Base-by-base conservation (phyloP, 805 yeast genomes). In the Millerozyma miso region DNA sequence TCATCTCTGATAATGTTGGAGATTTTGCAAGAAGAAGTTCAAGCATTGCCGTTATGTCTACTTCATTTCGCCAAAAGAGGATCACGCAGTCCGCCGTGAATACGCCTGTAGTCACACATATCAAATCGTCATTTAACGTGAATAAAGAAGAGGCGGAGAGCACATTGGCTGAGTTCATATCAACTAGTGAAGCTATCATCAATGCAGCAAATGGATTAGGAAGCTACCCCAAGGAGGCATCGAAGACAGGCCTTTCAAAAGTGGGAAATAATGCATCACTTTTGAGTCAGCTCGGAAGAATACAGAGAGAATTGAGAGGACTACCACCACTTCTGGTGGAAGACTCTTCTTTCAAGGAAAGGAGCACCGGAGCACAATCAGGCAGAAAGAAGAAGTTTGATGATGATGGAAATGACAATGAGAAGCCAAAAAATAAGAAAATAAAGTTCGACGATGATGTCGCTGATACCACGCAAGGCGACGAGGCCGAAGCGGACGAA, bases 271-370 rank as follows among this genome's bases (percentile, higher is more conserved):
- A 54, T 46, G 47, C 53, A 56, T 71, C 77, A 19, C 69, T 76
- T 15, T 53, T 70, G 47, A 71, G 85, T 44, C 95, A 86, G 66
- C 69, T 87, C 53, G 76, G 72, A 53, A 74, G 95, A 58, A 69
- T 85, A 33, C 91, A 83, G 57, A 76, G 95, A 63, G 88, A 84
- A 49, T 76, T 86, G 50, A 71, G 88, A 51, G 95, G 95, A 1
- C 72, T 87, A 44, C 91, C 95, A 7, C 95, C 95, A 31, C 53
- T 63, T 15, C 31, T 26, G 16, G 17, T 15, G 5, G 34, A 32
- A 13, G 13, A 19, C 7, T 47, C 54, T 48, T 52, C 60, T 56
- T n/a, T 33, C 4, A 35, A n/a, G 18, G 23, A n/a, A 13, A 31
- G 41, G 14, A 35, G n/a, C n/a, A n/a, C 16, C 16, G 40, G 23